Conservation (phyloP, 2,329 filamentous ascomycete species). For the Ceratocystiopsis sp. region DNA sequence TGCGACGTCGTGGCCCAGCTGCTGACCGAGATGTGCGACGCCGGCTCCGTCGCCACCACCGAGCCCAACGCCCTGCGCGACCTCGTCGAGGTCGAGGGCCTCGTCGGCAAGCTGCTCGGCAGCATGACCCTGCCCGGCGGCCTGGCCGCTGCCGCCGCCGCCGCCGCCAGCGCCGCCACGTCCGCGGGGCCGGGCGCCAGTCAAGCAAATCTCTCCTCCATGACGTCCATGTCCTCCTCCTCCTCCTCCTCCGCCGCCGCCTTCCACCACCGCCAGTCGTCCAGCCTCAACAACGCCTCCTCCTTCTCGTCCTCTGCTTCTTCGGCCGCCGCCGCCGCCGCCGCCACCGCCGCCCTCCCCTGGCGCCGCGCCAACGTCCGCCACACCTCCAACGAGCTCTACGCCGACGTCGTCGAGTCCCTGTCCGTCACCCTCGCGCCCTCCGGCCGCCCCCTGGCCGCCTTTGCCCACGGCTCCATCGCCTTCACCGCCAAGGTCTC, state of each 20-base stretch:
- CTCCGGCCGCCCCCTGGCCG: constrained; percentile 71
- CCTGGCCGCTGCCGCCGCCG: constrained; percentile 7
- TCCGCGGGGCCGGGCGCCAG: background rate
- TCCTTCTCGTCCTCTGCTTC: constrained; percentile 1
- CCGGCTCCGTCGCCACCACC: constrained; percentile 71
- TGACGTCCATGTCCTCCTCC: background rate
- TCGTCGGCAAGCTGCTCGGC: constrained; percentile 75
- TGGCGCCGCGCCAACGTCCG: constrained; percentile 87
- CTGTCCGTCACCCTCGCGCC: constrained; percentile 77
- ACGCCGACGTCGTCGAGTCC: constrained; percentile 88
- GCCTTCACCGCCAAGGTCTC: constrained; percentile 93
- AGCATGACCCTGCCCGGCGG: constrained; percentile 69
- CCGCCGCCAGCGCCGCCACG: background rate
- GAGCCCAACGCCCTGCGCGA: constrained; percentile 88
- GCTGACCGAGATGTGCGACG: constrained; percentile 91
- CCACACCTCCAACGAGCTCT: constrained; percentile 93
- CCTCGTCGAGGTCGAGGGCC: constrained; percentile 77
- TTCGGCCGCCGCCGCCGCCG: constrained; percentile 20
- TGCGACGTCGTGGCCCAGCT: constrained; percentile 93
- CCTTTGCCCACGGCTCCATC: constrained; percentile 80
- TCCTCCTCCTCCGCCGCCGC: background rate
- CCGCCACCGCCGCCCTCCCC: constrained; percentile 42
- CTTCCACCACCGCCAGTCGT: background rate
- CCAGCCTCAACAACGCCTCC: background rate
- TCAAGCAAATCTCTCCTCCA: too few relatives aligned